Conservation (phyloP, 163 green algal species). For the Coccomyxa subellipsoidea region DNA sequence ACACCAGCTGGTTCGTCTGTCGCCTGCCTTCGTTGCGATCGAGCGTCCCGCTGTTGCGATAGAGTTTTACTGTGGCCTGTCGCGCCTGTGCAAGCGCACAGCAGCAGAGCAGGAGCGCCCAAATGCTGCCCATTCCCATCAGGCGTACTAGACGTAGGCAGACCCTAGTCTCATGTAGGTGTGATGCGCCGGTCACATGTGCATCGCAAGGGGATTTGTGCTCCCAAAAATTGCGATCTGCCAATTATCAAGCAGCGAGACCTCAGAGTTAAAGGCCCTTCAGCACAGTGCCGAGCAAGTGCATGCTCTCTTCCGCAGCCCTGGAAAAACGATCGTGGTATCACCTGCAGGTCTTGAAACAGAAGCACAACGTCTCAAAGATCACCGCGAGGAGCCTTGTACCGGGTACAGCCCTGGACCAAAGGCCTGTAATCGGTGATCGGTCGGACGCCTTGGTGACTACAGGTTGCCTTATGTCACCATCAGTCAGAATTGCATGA, state of each 20-base stretch:
- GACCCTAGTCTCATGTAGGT: not conserved
- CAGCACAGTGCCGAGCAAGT: no score
- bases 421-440: not conserved
- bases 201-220: no score
- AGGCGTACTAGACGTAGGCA: not conserved
- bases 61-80: not conserved
- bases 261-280: no score
- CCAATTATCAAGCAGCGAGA: no score
- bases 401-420: not conserved
- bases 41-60: not conserved
- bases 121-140: not conserved
- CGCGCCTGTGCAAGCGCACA: not conserved
- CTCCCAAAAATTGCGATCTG: no score
- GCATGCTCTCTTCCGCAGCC: no score
- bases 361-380: no score
- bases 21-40: not conserved
- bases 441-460: not conserved
- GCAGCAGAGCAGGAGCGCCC: not conserved
- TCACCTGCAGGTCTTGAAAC: no score
- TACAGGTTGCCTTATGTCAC: not conserved
- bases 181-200: not conserved
- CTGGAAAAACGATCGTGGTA: no score
- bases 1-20: not conserved
- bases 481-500: not conserved
- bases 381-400: not conserved